These are phyloP conservation scores for Backusella westeae DNA, from an alignment of 192 early-diverging fungal genomes.

Conservation along the genomic window DNA sequence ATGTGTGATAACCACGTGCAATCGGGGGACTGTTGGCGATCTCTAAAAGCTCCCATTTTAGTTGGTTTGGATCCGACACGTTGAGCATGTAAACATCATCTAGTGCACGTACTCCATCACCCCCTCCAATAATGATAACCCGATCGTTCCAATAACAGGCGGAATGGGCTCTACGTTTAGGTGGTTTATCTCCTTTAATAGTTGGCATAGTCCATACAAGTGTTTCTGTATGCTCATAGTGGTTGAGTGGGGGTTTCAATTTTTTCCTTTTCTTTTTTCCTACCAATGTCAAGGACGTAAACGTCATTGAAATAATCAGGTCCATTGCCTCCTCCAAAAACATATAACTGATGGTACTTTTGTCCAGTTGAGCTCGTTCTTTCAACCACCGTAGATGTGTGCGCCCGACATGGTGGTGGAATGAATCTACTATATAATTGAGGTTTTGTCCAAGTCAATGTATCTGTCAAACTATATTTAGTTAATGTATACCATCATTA, in stretches of 20 bases:
- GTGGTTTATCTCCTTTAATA: conserved; percentile 46
- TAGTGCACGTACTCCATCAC: conserved; percentile 79
- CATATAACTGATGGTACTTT: conserved; percentile 52
- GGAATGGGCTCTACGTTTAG: conserved; percentile 77
- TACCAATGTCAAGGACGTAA: conserved; percentile 73
- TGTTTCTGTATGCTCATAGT: conserved; percentile 37
- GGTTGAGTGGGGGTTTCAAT: background rate
- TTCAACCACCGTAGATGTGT: conserved; percentile 71
- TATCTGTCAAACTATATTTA: conserved; percentile 49
- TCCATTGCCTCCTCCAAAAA: conserved; percentile 89
- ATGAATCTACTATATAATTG: conserved; percentile 59
- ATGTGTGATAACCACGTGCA: conserved; percentile 86
- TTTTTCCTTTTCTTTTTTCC: background rate
- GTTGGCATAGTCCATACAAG: conserved; percentile 68
- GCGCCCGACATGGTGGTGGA: conserved; percentile 78
- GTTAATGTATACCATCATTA: background rate
- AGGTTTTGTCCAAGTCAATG: conserved; percentile 77
- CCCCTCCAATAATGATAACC: conserved; percentile 85
- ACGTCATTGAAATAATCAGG: conserved; percentile 79
- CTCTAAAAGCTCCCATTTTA: conserved; percentile 60
- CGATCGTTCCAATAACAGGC: conserved; percentile 73
- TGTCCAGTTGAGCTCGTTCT: conserved; percentile 23
- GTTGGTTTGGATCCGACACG: conserved; percentile 38
- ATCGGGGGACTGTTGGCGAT: conserved; percentile 63
- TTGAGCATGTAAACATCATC: conserved; percentile 72